Conservation (phyloP, 495 filamentous ascomycete species). For the Aspergillus sclerotioniger region DNA sequence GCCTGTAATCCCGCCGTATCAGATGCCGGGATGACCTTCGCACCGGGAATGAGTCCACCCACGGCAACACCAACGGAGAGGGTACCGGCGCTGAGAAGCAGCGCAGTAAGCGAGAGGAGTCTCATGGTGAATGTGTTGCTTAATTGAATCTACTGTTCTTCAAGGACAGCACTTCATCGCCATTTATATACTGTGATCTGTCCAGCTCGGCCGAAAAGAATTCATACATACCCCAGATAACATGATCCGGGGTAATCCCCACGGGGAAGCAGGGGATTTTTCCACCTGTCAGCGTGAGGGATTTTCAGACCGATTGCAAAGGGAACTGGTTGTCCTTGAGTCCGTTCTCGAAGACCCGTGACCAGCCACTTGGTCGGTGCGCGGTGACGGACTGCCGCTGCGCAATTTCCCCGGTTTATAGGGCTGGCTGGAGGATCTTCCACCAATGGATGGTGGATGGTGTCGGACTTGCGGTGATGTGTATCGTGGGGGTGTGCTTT, state of each 20-base stretch:
- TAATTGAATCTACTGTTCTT: not conserved
- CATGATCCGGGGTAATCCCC: not conserved
- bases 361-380: not conserved
- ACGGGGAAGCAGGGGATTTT: not conserved
- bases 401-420: constrained; percentile 13
- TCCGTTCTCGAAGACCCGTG: not conserved
- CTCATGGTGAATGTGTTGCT: constrained; percentile 17
- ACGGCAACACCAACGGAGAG: constrained; percentile 10
- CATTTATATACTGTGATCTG: not conserved
- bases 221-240: not conserved
- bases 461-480: not conserved
- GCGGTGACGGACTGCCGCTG: not conserved
- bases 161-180: not conserved
- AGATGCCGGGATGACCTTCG: constrained; percentile 27
- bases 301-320: not conserved
- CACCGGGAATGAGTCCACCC: constrained; percentile 24
- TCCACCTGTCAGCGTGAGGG: not conserved
- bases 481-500: not conserved
- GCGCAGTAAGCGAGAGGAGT: constrained; percentile 23
- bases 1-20: constrained; percentile 21
- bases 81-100: constrained; percentile 25
- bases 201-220: not conserved
- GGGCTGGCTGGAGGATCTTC: not conserved
- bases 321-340: not conserved
- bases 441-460: constrained; percentile 6